Percentiles rank a stretch among this genome's conserved stretches.
phyloP scores from a whole-genome alignment of 2,329 filamentous ascomycete species.

The Fusarium vanettenii region DNA sequence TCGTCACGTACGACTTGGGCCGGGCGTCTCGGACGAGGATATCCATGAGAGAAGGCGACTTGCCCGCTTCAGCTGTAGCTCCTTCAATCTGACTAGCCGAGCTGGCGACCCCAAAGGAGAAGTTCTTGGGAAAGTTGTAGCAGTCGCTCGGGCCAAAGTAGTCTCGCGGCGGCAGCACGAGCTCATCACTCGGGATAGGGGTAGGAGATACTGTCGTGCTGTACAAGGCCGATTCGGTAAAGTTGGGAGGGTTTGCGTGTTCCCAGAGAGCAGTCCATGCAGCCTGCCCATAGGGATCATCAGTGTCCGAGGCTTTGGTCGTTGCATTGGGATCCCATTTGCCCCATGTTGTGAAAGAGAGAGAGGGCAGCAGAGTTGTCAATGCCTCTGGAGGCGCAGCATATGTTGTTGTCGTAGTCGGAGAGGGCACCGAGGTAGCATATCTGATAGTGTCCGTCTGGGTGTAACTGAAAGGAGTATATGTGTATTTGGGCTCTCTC shows the following conservation, averaged over 20 bases:
- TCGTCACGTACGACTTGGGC: slow-evolving; percentile 52
- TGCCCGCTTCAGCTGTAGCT: slow-evolving; percentile 57
- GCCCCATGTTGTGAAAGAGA: slow-evolving; percentile 50
- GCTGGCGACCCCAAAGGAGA: slow-evolving; percentile 61
- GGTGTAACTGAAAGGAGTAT: slow-evolving; percentile 46
- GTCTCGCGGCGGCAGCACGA: slow-evolving; percentile 65
- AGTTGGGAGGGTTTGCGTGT: slow-evolving; percentile 48
- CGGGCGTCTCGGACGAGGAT: slow-evolving; percentile 46
- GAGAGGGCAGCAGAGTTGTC: slow-evolving; percentile 37
- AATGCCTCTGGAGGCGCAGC: slow-evolving; percentile 44
- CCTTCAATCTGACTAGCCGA: slow-evolving; percentile 60
- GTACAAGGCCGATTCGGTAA: slow-evolving; percentile 45
- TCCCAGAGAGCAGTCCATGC: slow-evolving; percentile 50
- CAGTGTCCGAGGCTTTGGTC: slow-evolving; percentile 40
- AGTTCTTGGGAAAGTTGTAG: slow-evolving; percentile 61
- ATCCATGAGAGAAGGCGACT: slow-evolving; percentile 57
- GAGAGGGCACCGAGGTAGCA: slow-evolving; percentile 46
- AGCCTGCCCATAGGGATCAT: slow-evolving; percentile 47
- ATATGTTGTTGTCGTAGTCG: slow-evolving; percentile 47
- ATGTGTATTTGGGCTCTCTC: slow-evolving; percentile 42
- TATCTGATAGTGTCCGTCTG: slow-evolving; percentile 48
- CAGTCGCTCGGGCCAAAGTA: slow-evolving; percentile 62
- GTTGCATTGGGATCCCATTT: slow-evolving; percentile 49
- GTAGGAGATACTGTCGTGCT: slow-evolving; percentile 66
- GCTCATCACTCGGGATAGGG: slow-evolving; percentile 63